A percentile compares a stretch with the other conserved stretches of the same genome.
These are phyloP conservation scores for Pseudisothecium myosuroides DNA, from an alignment of 225 moss, liverwort and hornwort genomes.

Conservation along the genomic window DNA sequence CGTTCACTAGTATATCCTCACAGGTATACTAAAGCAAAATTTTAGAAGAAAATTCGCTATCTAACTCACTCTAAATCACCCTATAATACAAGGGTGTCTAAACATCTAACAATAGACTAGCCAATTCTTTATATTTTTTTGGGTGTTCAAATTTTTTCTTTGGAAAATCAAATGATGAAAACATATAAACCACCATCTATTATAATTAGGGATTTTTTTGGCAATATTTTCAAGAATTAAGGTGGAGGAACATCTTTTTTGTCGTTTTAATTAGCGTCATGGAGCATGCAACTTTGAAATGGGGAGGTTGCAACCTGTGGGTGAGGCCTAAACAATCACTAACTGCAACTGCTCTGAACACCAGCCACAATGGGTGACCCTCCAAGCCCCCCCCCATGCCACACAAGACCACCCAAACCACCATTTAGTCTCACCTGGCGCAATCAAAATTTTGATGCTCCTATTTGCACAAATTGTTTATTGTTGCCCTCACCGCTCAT, in stretches of 20 bases:
- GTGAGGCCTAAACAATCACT: no score
- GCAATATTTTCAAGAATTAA: neutral
- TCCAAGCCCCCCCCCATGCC: no score
- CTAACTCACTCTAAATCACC: neutral
- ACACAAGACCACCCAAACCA: no score
- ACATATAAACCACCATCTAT: neutral
- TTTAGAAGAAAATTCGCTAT: neutral
- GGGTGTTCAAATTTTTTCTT: no score
- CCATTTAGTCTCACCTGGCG: no score
- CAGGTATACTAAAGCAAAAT: neutral
- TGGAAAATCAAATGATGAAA: rapidly evolving
- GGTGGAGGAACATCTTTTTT: neutral
- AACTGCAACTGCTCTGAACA: no score
- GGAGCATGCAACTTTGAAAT: no score
- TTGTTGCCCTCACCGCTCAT: neutral
- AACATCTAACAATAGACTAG: neutral
- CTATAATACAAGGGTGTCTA: neutral
- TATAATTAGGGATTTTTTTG: neutral
- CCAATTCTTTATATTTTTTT: neutral
- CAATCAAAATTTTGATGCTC: no score
- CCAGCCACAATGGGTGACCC: no score
- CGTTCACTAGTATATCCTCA: neutral
- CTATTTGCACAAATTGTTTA: neutral
- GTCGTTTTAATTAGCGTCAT: no score
- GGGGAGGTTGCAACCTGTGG: no score